Evolutionary conservation across 495 filamentous ascomycete genomes (phyloP).

Genomic region (Paragyromitra xinjiangensis): DNA sequence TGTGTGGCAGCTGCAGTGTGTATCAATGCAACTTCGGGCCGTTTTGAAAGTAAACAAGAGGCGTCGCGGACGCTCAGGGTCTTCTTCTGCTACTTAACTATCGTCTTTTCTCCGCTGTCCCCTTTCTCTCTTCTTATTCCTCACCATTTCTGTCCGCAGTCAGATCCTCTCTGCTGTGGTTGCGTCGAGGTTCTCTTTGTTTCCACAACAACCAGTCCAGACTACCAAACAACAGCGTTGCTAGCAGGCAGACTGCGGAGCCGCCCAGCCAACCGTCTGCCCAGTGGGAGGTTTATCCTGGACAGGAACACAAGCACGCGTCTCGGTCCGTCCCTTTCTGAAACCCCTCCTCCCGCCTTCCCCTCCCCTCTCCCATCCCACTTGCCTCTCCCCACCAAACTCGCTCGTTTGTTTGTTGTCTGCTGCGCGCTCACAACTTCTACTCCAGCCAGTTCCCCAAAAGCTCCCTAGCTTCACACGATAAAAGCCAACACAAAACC

Average conservation of each 20-base stretch:
- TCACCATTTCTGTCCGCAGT: background rate
- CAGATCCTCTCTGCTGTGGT: background rate
- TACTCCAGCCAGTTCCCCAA: background rate
- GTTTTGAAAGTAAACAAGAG: conserved; percentile 52
- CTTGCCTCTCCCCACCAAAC: conserved; percentile 40
- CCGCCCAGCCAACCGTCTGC: conserved; percentile 26
- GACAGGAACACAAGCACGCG: conserved; percentile 45
- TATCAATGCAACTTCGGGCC: conserved; percentile 32
- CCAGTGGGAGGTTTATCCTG: conserved; percentile 23
- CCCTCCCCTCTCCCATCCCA: conserved; percentile 54
- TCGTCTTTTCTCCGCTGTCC: conserved; percentile 30
- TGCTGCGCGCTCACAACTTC: conserved; percentile 7
- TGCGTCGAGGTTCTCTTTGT: conserved; percentile 13
- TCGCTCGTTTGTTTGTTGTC: conserved; percentile 14
- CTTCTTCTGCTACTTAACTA: conserved; percentile 45
- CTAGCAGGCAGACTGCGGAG: conserved; percentile 31
- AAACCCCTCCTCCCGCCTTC: conserved; percentile 54
- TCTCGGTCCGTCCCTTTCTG: conserved; percentile 51
- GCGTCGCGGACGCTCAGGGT: conserved; percentile 35
- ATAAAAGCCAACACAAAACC: conserved; percentile 2
- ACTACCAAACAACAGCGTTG: conserved; percentile 3
- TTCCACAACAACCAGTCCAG: background rate
- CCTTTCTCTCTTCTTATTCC: conserved; percentile 6
- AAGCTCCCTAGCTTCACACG: background rate
- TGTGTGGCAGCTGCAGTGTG: conserved; percentile 7